A percentile compares a stretch with the other conserved stretches of the same genome.
Conservation (phyloP, 116 monocot species). For the Iris pallida region DNA sequence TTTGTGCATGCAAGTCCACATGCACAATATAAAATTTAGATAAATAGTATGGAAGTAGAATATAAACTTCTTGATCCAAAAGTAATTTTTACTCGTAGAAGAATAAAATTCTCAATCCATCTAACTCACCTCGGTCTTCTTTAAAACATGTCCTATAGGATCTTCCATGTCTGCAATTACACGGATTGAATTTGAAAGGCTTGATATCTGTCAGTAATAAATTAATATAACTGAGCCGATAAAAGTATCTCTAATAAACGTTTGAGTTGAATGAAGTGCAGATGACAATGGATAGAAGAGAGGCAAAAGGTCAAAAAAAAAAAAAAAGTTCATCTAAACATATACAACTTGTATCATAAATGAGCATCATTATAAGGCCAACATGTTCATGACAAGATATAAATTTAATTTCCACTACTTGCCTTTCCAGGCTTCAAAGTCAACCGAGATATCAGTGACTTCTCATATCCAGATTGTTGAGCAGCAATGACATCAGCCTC, state of each 20-base stretch:
- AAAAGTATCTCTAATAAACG: no score
- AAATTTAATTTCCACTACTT: slow-evolving; percentile 12
- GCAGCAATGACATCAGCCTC: slow-evolving; percentile 77
- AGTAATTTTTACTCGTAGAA: no score
- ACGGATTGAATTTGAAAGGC: slow-evolving; percentile 77
- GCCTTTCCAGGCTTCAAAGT: slow-evolving; percentile 88
- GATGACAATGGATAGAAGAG: no score
- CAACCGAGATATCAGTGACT: slow-evolving; percentile 78
- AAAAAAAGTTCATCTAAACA: no score
- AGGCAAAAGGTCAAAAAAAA: neutral
- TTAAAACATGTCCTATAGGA: slow-evolving; percentile 64
- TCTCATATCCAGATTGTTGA: slow-evolving; percentile 61
- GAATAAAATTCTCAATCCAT: neutral
- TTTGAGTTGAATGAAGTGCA: neutral
- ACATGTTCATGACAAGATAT: no score
- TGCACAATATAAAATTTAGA: no score
- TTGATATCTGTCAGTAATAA: slow-evolving; percentile 52
- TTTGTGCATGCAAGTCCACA: no score
- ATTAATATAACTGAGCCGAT: no score
- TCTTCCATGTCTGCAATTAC: slow-evolving; percentile 89
- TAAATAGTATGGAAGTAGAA: no score
- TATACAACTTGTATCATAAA: no score
- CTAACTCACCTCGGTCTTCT: slow-evolving; percentile 68
- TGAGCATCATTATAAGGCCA: no score
- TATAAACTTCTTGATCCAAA: no score